phyloP scores from a whole-genome alignment of 1,284 basidiomycete genomes.

The Heterobasidion occidentale region DNA sequence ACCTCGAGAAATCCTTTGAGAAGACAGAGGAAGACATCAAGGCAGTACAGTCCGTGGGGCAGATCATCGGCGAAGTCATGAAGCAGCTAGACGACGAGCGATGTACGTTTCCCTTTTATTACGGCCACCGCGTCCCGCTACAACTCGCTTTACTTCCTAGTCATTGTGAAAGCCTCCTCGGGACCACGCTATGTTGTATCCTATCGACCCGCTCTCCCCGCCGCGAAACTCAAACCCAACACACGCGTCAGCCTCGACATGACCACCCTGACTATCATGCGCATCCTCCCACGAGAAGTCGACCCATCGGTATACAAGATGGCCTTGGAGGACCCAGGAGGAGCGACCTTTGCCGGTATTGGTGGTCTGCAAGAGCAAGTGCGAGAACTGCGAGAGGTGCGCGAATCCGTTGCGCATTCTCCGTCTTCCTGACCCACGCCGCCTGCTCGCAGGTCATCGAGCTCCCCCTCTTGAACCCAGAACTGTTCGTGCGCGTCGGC shows the following conservation, averaged over 20 bases:
- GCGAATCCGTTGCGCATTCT: slow-evolving; percentile 8
- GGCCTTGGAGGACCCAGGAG: slow-evolving; percentile 97
- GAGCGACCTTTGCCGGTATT: slow-evolving; percentile 93
- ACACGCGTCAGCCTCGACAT: slow-evolving; percentile 98
- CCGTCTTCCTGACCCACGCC: neutral
- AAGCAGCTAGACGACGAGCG: slow-evolving; percentile 98
- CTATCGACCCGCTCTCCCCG: slow-evolving; percentile 89
- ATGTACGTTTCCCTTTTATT: slow-evolving; percentile 49
- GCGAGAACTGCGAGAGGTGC: slow-evolving; percentile 88
- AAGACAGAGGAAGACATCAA: slow-evolving; percentile 99
- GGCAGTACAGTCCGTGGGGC: slow-evolving; percentile 96
- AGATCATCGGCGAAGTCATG: slow-evolving; percentile 99
- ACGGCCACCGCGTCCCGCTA: neutral
- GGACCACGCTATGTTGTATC: slow-evolving; percentile 99
- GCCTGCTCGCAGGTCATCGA: slow-evolving; percentile 73
- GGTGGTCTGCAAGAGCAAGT: slow-evolving; percentile 97
- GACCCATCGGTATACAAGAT: slow-evolving; percentile 99
- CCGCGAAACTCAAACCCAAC: slow-evolving; percentile 87
- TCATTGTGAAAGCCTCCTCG: slow-evolving; percentile 98
- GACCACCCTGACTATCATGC: slow-evolving; percentile 99
- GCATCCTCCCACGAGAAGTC: slow-evolving; percentile 94
- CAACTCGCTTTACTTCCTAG: slow-evolving; percentile 30
- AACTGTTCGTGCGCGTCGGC: slow-evolving; percentile 91
- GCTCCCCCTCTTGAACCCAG: slow-evolving; percentile 91
- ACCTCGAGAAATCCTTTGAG: slow-evolving; percentile 83